phyloP scores from a whole-genome alignment of 345 rosid genomes.

The Alliaria petiolata region DNA sequence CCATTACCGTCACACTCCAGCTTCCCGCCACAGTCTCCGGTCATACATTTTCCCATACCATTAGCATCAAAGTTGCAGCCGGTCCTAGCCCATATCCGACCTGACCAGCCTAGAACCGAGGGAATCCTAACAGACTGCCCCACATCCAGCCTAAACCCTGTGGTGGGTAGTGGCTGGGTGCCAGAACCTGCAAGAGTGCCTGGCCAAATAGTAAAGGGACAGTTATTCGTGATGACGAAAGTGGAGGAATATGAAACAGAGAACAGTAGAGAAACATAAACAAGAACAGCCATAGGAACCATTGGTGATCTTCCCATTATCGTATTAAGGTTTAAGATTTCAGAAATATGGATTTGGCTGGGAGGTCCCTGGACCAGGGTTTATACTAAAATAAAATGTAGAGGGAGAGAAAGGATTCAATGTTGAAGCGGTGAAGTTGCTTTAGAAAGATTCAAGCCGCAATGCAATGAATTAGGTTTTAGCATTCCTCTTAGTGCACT shows the following conservation, averaged over 20 bases:
- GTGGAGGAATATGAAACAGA: constrained; percentile 39
- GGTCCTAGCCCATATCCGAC: constrained; percentile 87
- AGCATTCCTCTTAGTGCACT: constrained; percentile 42
- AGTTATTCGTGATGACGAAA: constrained; percentile 66
- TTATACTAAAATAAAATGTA: constrained; percentile 14
- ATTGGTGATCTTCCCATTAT: constrained; percentile 19
- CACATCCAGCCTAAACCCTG: constrained; percentile 60
- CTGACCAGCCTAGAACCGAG: constrained; percentile 77
- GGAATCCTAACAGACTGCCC: constrained; percentile 58
- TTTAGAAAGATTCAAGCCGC: constrained; percentile 46
- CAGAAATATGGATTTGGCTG: constrained; percentile 19
- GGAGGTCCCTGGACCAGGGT: constrained; percentile 27
- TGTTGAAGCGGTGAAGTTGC: constrained; percentile 42
- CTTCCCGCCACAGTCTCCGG: constrained; percentile 80
- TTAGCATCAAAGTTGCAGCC: constrained; percentile 65
- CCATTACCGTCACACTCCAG: constrained; percentile 74
- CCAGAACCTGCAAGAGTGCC: constrained; percentile 85
- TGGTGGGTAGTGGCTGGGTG: constrained; percentile 59
- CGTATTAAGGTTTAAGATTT: not conserved
- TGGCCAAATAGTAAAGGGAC: constrained; percentile 82
- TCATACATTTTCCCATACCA: constrained; percentile 64
- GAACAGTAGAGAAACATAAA: constrained; percentile 36
- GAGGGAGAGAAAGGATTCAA: constrained; percentile 21
- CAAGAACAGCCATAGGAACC: constrained; percentile 31
- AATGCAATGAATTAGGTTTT: constrained; percentile 45